phyloP scores from a whole-genome alignment of 2,329 filamentous ascomycete species.

The Penicillium carneum region DNA sequence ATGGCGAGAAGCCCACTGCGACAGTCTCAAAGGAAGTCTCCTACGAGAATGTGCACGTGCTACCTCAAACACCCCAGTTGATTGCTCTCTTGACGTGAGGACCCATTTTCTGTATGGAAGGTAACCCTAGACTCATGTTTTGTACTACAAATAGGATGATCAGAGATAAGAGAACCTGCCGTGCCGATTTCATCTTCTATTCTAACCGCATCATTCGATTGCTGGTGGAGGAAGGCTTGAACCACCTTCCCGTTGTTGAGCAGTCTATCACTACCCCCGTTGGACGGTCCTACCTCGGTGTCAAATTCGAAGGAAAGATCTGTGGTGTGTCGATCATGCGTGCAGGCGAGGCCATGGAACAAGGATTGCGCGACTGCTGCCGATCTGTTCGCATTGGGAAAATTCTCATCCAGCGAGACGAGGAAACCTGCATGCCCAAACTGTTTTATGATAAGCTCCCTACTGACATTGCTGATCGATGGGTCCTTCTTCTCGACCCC shows the following conservation, averaged over 20 bases:
- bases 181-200: slow-evolving; percentile 98
- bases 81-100: slow-evolving; percentile 97
- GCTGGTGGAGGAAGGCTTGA: slow-evolving; percentile 94
- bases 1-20: slow-evolving; percentile 80
- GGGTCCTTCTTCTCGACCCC: slow-evolving; percentile 93
- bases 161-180: slow-evolving; percentile 84
- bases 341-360: slow-evolving; percentile 97
- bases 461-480: slow-evolving; percentile 87
- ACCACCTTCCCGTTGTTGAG: slow-evolving; percentile 90
- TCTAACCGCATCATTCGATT: slow-evolving; percentile 97
- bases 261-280: slow-evolving; percentile 91
- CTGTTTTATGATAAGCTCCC: slow-evolving; percentile 98
- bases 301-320: slow-evolving; percentile 97
- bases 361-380: slow-evolving; percentile 93
- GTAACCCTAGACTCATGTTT: slow-evolving; percentile 17
- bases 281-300: slow-evolving; percentile 83
- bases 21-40: slow-evolving; percentile 85
- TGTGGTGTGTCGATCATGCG: slow-evolving; percentile 99
- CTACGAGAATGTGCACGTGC: slow-evolving; percentile 85
- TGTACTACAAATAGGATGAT: slow-evolving; percentile 74
- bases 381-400: slow-evolving; percentile 97
- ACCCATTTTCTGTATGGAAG: slow-evolving; percentile 11
- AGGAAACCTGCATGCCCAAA: slow-evolving; percentile 89
- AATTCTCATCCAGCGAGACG: slow-evolving; percentile 95
- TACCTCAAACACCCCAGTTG: slow-evolving; percentile 92